Percentiles rank a stretch among this genome's conserved stretches.
These are phyloP conservation scores for Neurospora africana DNA, from an alignment of 495 filamentous ascomycete species.

Conservation along the genomic window DNA sequence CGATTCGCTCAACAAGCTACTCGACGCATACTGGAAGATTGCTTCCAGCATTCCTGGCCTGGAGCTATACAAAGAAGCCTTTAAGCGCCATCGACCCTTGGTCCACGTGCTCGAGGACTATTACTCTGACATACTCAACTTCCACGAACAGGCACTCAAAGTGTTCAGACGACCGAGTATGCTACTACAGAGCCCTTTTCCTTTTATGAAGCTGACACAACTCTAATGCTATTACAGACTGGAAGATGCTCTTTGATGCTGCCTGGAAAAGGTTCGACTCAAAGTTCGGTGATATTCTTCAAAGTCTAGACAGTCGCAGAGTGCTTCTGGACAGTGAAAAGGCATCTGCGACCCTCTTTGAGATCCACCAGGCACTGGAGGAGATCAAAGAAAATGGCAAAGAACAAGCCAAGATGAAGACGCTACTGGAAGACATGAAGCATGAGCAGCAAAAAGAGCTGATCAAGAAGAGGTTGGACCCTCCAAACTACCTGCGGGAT, in stretches of 20 bases:
- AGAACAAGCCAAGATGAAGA: background rate
- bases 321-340: background rate
- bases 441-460: background rate
- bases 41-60: background rate
- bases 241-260: background rate
- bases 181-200: background rate
- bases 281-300: background rate
- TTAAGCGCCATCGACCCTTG: background rate
- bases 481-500: background rate
- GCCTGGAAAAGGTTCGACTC: background rate
- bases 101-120: background rate
- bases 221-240: background rate
- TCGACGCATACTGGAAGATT: background rate
- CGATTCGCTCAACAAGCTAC: background rate
- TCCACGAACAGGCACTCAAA: background rate
- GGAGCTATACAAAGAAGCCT: background rate
- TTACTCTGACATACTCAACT: background rate
- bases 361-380: background rate
- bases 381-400: background rate
- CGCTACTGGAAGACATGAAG: background rate
- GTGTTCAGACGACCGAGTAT: background rate
- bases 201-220: background rate
- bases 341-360: background rate
- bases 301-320: background rate
- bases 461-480: background rate